Percentiles rank a stretch among this genome's conserved stretches.
These are phyloP conservation scores for Breviolum minutum DNA, from an alignment of 73 alveolate species.

Conservation along the genomic window DNA sequence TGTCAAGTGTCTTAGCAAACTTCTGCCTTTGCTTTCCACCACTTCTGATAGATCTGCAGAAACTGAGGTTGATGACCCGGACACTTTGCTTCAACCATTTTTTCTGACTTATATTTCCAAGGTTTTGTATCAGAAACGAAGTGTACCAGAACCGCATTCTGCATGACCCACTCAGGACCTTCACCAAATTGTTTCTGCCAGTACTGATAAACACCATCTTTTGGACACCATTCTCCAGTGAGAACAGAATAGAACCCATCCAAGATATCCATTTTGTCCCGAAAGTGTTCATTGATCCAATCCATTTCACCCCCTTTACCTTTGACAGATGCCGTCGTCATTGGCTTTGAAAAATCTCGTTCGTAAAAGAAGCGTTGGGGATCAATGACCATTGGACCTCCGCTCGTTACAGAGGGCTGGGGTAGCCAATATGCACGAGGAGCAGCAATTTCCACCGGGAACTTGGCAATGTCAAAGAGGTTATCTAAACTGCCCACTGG, in stretches of 20 bases:
- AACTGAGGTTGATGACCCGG: neutral
- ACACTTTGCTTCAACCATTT: neutral
- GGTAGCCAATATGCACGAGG: constrained; percentile 75
- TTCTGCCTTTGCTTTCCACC: constrained; percentile 30
- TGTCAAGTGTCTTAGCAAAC: neutral
- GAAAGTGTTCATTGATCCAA: constrained; percentile 47
- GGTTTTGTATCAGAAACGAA: constrained; percentile 55
- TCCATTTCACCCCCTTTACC: constrained; percentile 33
- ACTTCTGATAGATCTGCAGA: constrained; percentile 30
- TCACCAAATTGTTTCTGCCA: constrained; percentile 48
- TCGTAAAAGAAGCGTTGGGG: constrained; percentile 6
- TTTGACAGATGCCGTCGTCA: neutral
- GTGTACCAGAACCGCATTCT: constrained; percentile 41
- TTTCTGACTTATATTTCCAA: neutral
- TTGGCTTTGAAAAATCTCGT: constrained; percentile 20
- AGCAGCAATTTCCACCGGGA: constrained; percentile 58
- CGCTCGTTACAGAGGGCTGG: constrained; percentile 66
- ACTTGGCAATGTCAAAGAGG: neutral
- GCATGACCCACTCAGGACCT: constrained; percentile 44
- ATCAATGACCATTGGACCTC: constrained; percentile 81
- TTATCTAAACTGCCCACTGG: constrained; percentile 8
- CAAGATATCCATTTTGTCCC: neutral
- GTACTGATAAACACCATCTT: neutral
- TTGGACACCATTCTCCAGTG: too few relatives aligned
- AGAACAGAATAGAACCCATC: too few relatives aligned